A percentile compares a stretch with the other conserved stretches of the same genome.
Evolutionary conservation across 805 yeast species (phyloP).

Genomic region (Candida ipomoeae): DNA sequence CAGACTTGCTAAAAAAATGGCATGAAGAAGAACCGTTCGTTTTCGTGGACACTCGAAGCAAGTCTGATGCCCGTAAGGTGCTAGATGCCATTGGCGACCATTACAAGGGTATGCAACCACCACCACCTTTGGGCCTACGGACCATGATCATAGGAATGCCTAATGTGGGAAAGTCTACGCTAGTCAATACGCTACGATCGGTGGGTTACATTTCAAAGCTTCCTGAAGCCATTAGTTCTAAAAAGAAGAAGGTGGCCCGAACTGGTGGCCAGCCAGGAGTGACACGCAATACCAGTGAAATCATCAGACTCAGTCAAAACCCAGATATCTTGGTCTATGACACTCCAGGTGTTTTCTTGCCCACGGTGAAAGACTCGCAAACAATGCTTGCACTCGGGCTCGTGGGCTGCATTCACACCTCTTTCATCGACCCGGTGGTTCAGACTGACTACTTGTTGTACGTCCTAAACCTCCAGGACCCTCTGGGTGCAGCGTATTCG

Average conservation of each 20-base stretch:
- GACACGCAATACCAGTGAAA: conserved; percentile 72
- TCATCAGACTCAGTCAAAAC: conserved; percentile 55
- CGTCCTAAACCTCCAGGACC: conserved; percentile 61
- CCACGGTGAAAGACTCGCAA: conserved; percentile 58
- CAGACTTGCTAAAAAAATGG: conserved; percentile 30
- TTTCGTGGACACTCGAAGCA: conserved; percentile 55
- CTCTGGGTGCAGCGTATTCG: conserved; percentile 40
- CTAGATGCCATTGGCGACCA: conserved; percentile 46
- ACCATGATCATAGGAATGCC: conserved; percentile 91
- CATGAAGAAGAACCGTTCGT: conserved; percentile 35
- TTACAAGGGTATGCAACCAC: conserved; percentile 48
- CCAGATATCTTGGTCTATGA: conserved; percentile 75
- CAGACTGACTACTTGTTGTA: conserved; percentile 83
- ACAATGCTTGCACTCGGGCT: conserved; percentile 73
- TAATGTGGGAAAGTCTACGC: conserved; percentile 91
- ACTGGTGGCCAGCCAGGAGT: conserved; percentile 92
- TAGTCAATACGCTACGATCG: conserved; percentile 68
- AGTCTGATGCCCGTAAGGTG: conserved; percentile 46
- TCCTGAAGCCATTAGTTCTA: conserved; percentile 29
- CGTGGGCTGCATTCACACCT: conserved; percentile 69
- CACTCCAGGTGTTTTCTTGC: conserved; percentile 90
- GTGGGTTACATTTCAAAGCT: conserved; percentile 28
- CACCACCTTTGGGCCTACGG: conserved; percentile 80
- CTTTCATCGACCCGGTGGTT: conserved; percentile 74
- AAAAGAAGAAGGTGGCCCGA: conserved; percentile 61